These are phyloP conservation scores for Colletotrichum trifolii DNA, from an alignment of 2,329 filamentous ascomycete species.

Conservation along the genomic window DNA sequence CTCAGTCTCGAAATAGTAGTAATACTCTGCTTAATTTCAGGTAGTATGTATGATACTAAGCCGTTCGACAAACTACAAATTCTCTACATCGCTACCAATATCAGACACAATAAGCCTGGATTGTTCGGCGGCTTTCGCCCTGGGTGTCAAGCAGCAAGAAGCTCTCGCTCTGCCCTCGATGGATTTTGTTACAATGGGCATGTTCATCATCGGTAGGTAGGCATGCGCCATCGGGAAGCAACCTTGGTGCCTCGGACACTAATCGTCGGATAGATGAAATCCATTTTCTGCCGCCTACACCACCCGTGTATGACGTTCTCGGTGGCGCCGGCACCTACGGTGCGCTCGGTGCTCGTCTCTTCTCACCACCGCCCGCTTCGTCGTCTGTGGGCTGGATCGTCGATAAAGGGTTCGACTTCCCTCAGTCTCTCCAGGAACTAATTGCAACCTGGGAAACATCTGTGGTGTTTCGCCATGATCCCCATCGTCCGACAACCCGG, in stretches of 20 bases:
- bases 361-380: slow-evolving; percentile 77
- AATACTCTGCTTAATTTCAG: no score
- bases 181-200: slow-evolving; percentile 77
- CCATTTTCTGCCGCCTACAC: slow-evolving; percentile 78
- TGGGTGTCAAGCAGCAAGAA: slow-evolving; percentile 38
- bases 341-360: slow-evolving; percentile 87
- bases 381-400: slow-evolving; percentile 87
- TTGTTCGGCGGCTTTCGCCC: no score
- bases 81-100: no score
- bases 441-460: slow-evolving; percentile 83
- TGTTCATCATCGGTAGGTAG: slow-evolving; percentile 77
- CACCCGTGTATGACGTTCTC: slow-evolving; percentile 79
- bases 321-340: slow-evolving; percentile 91
- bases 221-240: neutral
- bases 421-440: slow-evolving; percentile 68
- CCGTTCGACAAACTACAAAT: no score
- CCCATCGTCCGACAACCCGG: slow-evolving; percentile 80
- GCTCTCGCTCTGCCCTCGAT: slow-evolving; percentile 48
- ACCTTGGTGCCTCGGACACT: neutral
- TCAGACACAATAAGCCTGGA: no score
- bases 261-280: slow-evolving; percentile 80
- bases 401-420: slow-evolving; percentile 90
- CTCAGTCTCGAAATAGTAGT: no score
- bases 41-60: no score
- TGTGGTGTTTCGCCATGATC: slow-evolving; percentile 74